Base-by-base conservation (phyloP, 306 rosid species). In the Sicyos edulis region DNA sequence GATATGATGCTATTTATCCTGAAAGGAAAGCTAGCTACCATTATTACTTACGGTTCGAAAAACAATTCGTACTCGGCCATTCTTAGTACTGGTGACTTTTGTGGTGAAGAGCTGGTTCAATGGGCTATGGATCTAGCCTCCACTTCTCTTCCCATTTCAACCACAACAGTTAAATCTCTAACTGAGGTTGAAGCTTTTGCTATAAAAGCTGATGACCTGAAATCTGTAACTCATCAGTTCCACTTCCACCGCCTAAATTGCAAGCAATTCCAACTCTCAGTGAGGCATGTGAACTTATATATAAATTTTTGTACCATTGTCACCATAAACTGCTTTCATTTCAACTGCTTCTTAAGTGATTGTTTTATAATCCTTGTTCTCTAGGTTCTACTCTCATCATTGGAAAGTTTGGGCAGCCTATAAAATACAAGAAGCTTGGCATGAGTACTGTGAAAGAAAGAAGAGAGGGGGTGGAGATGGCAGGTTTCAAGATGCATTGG, bases 51-150 rank as follows among this genome's bases (percentile, higher is more conserved):
- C 73, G 95, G 91, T 47, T 91, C 95, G 75, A 85, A 87, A 76
- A 87, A 89, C 15, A 91, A 93, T 77, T 81, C 85, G 75, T 86
- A 82, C 81, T 55, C 82, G 1, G 82, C 45, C 59, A 73, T 26
- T 74, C 87, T 93, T 1, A 87, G 83, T 51, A 82, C 90, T 32
- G 98, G 98, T 37, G 96, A 90, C 34, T 93, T 93, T 59, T 93
- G 98, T 71, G 98, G 98, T 32, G 98, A 93, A 73, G 97, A 90
- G 85, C 96, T 93, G 75, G 83, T 93, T 21, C 89, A 93, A 49
- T 93, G 96, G 98, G 98, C 98, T 6, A 79, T 88, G 83, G 90
- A 88, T 71, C 89, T 95, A 19, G 76, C 62, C 47, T 22, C 87
- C 57, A 54, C 96, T 29, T 32, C 91, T 51, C 88, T 93, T 70